A percentile compares a stretch with the other conserved stretches of the same genome.
phyloP scores from a whole-genome alignment of 441 rosid genomes.

The Aleurites moluccanus region DNA sequence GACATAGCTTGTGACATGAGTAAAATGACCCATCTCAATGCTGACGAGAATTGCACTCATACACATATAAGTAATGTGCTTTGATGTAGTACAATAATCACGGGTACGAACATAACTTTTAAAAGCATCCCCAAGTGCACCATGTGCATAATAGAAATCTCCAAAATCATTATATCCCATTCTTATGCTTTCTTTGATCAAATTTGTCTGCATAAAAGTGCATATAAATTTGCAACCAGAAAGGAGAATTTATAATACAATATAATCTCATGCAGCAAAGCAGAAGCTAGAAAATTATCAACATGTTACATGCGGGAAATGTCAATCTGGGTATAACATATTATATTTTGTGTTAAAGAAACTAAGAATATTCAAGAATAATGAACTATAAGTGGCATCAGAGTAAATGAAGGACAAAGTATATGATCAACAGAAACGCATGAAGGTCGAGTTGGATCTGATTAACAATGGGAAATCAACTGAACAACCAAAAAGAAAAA shows the following conservation, averaged over 20 bases:
- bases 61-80: constrained; percentile 93
- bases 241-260: background rate
- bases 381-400: no score
- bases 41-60: constrained; percentile 93
- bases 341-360: no score
- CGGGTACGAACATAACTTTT: constrained; percentile 88
- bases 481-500: background rate
- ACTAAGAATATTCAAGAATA: no score
- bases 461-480: background rate
- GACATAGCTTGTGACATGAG: constrained; percentile 88
- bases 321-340: no score
- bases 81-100: constrained; percentile 94
- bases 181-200: constrained; percentile 95
- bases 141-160: constrained; percentile 88
- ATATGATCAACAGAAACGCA: background rate
- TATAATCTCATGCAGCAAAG: background rate
- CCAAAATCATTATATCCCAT: constrained; percentile 99
- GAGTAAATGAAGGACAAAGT: no score
- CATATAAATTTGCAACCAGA: background rate
- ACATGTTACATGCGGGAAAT: no score
- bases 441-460: background rate
- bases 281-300: background rate
- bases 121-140: constrained; percentile 81
- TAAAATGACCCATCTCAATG: constrained; percentile 96
- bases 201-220: constrained; percentile 66